Base-by-base conservation (phyloP, 768 basidiomycete genomes). In the Suillus cothurnatus region DNA sequence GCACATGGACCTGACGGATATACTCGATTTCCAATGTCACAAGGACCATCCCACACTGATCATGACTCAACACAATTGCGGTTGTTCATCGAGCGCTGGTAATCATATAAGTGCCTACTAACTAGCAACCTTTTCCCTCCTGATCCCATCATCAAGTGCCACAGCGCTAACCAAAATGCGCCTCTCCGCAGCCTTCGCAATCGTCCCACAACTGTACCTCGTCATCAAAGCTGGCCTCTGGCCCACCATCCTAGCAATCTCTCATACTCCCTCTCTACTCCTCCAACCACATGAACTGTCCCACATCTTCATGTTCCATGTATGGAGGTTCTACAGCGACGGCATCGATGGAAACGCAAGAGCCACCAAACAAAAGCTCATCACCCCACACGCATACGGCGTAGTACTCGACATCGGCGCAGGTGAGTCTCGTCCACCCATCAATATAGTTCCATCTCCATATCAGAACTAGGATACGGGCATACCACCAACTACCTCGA, bases 371-470 rank as follows among this genome's bases (percentile, higher is more conserved):
- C 63, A 74, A 3, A 59, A 58, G 0, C 80, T 92, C 59, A 83
- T 91, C 59, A 82, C 83, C 3, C 78, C 80, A 4, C 74, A 88
- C 64, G 88, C 90, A 1, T 66, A 75, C 7, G 90, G 90, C 3
- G 78, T 84, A 2, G 87, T 92, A 0, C 80, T 92, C 32, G 91
- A 92, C 65, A 63, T 91, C 15, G 90, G 90, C 2, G 88, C 89
- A 70, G 89, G 89, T 87, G 63, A 65, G 78, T 61, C n/a, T 36
- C 6, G 14, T 6, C 5, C 15, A 9, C 15, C 15, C 4, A 47
- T 23, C 12, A 4, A 2, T 14, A 39, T 52, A 9, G 7, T 17
- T 28, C 26, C 26, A n/a, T 50, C 3, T 66, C 1, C 61, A 39
- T 26, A n/a, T 62, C 3, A n/a, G 32, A 56, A 31, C 1, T 23